Evolutionary conservation across 305 asterid genomes (phyloP), one percentile per base, ranked within the genome.

Genomic region (Rubia tinctorum): DNA sequence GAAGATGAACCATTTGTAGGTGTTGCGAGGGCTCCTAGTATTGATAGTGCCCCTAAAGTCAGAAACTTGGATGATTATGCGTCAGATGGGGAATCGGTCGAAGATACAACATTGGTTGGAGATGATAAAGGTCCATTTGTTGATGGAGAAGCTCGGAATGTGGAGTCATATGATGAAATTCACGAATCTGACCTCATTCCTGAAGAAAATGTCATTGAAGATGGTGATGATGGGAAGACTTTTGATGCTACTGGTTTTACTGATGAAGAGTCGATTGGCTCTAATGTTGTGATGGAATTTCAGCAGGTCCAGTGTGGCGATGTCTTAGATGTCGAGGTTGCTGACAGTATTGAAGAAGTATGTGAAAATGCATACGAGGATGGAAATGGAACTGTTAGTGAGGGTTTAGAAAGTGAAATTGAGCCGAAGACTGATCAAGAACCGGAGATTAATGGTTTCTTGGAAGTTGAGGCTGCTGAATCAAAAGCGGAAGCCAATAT

Each of bases 1-100:
- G 91, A 84, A 73, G 87, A 86, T 37, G 95, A 77, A 69, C 82
- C 76, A 11, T 82, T 78, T 74, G 77, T 76, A 2, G 89, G 86
- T 45, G 59, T 77, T 66, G 86, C 70, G 69, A 78, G 85, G 71
- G 81, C 84, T 66, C 86, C 86, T 3, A 81, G 85, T 73, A 60
- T 75, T 74, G 55, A 76, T 73, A 78, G 86, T 83, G 80, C 85
- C 44, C 92, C 85, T 5, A 86, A 79, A 84, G 90, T 86, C 58
- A 79, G 84, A 78, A 68, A 77, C 42, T 65, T 58, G 49, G 88
- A 81, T 76, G 88, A 76, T 22, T 65, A 60, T 64, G 66, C 65
- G 45, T 75, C 82, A 22, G 85, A 83, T 66, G 69, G 75, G 74
- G 87, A 84, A 80, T 69, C 77, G 69, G 78, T 22, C 74, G 84